Evolutionary conservation across 2,329 filamentous ascomycete species (phyloP), one percentile per base, ranked within the genome.

Genomic region (Aspergillus fumigatus): DNA sequence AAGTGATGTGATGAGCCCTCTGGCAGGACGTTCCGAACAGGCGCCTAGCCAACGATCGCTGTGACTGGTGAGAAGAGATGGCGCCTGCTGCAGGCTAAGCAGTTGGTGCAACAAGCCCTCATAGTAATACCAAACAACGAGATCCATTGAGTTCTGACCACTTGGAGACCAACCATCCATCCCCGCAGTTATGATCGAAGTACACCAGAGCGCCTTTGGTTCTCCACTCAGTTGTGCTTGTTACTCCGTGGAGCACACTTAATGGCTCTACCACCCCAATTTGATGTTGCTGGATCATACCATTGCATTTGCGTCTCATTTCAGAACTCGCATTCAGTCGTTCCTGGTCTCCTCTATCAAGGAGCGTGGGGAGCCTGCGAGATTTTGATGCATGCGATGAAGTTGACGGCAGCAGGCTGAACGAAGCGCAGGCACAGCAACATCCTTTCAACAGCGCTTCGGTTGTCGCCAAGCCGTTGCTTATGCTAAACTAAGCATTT

Each of bases 1-100:
- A 40, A 48, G 58, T 26, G 61, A 57, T 65, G 63, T 65, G 63
- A 65, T 55, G 61, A 59, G 48, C 38, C 40, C 25, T 52, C 52
- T 57, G 55, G 60, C 59, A 52, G 57, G 48, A 62, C 49, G 41
- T 56, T 59, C 60, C 58, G 57, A 62, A 52, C 25, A 23, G 48
- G 53, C 58, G 47, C 38, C 49, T 56, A 51, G 51, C 62, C 59
- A 63, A 64, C 59, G 49, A 45, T n/a, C 43, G 41, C 52, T 47
- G 48, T 49, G 29, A 51, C 49, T 54, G 51, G 57, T 50, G 57
- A 59, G 60, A 58, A 62, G 29, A 29, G 48, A 29, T 47, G 55
- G 53, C 56, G 53, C n/a, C 47, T 35, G 48, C 54, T 59, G 59
- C 58, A 59, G 54, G 47, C 57, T 54, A 56, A 50, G 40, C 53